phyloP scores from a whole-genome alignment of 305 asterid genomes.

The Fraxinus angustifolia region DNA sequence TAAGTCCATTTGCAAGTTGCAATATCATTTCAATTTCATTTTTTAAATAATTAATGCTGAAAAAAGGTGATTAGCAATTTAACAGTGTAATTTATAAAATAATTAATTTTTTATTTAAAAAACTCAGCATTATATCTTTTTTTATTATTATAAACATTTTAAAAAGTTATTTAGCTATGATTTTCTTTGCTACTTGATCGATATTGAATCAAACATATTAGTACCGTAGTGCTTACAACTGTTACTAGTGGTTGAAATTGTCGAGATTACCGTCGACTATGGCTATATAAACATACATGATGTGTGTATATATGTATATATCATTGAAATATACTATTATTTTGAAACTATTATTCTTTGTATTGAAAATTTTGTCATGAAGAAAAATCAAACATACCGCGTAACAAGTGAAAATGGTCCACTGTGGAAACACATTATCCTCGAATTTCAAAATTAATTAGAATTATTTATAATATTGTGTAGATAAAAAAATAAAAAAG shows the following conservation, averaged over 20 bases:
- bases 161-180: neutral
- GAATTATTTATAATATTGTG: neutral
- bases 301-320: neutral
- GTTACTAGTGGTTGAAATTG: neutral
- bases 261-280: neutral
- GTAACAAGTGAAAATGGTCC: neutral
- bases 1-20: neutral
- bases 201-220: neutral
- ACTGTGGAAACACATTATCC: neutral
- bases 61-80: neutral
- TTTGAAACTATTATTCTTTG: neutral
- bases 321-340: neutral
- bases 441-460: neutral
- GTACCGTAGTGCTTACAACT: neutral
- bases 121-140: neutral
- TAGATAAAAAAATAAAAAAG: neutral
- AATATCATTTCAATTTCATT: neutral
- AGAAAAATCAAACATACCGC: neutral
- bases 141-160: neutral
- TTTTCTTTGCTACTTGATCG: neutral
- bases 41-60: neutral
- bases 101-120: neutral
- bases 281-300: neutral
- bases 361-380: neutral
- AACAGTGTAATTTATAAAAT: neutral